These are phyloP conservation scores for Candida silvicultrix DNA, from an alignment of 805 yeast genomes.

Conservation along the genomic window DNA sequence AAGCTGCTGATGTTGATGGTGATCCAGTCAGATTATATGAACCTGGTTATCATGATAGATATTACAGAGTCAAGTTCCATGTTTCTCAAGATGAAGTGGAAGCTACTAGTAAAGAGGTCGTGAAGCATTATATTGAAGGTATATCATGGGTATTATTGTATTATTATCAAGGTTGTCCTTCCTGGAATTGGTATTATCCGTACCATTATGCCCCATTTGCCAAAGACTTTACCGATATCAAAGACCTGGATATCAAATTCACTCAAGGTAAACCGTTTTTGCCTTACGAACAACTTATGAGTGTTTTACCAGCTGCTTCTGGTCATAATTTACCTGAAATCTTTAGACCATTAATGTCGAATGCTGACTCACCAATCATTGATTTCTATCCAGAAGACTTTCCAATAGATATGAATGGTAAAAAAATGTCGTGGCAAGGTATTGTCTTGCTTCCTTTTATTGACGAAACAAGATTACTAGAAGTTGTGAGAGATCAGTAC, in stretches of 20 bases:
- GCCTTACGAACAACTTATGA: slow-evolving; percentile 92
- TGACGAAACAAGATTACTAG: slow-evolving; percentile 69
- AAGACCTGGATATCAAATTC: slow-evolving; percentile 50
- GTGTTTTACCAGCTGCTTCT: slow-evolving; percentile 91
- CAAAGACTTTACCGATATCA: slow-evolving; percentile 60
- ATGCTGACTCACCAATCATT: slow-evolving; percentile 72
- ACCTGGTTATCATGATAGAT: slow-evolving; percentile 80
- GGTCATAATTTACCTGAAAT: slow-evolving; percentile 79
- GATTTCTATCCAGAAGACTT: slow-evolving; percentile 90
- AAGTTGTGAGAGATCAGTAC: slow-evolving; percentile 62
- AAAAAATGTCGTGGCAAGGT: slow-evolving; percentile 93
- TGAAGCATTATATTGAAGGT: slow-evolving; percentile 79
- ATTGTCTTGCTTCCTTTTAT: slow-evolving; percentile 86
- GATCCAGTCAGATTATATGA: slow-evolving; percentile 68
- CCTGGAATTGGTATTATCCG: slow-evolving; percentile 98
- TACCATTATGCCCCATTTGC: slow-evolving; percentile 99
- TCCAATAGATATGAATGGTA: slow-evolving; percentile 92
- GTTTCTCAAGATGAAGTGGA: slow-evolving; percentile 47
- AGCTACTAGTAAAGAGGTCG: slow-evolving; percentile 51
- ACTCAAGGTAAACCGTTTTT: slow-evolving; percentile 70
- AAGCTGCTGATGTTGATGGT: slow-evolving; percentile 36
- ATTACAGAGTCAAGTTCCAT: slow-evolving; percentile 71
- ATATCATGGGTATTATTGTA: slow-evolving; percentile 93
- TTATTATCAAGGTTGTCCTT: slow-evolving; percentile 96
- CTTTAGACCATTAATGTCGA: slow-evolving; percentile 76